These are phyloP conservation scores for Penicillium sp. DNA, from an alignment of 2,329 filamentous ascomycete species.

Conservation along the genomic window DNA sequence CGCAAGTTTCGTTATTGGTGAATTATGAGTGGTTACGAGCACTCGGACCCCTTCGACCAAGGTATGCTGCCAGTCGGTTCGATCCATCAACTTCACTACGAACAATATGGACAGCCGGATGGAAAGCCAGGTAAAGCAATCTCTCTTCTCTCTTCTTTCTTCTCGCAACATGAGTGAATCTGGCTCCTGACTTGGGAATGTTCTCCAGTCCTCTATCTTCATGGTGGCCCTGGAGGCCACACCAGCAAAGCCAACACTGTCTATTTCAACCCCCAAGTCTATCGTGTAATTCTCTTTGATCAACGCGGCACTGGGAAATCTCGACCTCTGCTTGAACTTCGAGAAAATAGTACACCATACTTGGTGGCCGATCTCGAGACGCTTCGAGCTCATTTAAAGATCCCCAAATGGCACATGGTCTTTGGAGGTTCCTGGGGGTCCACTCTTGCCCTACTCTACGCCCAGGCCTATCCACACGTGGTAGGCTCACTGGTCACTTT, in stretches of 20 bases:
- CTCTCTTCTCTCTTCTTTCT: neutral
- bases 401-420: conserved; percentile 41
- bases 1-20: no score
- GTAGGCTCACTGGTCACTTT: conserved; percentile 39
- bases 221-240: conserved; percentile 41
- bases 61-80: conserved; percentile 29
- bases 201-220: conserved; percentile 36
- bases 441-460: conserved; percentile 41
- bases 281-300: conserved; percentile 44
- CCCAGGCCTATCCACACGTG: conserved; percentile 37
- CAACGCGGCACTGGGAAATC: conserved; percentile 45
- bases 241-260: conserved; percentile 31
- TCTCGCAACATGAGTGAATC: no score
- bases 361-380: conserved; percentile 44
- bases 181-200: neutral
- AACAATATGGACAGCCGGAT: conserved; percentile 35
- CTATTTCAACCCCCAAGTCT: conserved; percentile 43
- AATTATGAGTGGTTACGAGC: conserved; percentile 22
- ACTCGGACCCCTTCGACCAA: conserved; percentile 30
- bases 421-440: conserved; percentile 48
- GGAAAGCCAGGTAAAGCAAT: conserved; percentile 32
- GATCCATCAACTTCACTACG: conserved; percentile 34
- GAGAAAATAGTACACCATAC: conserved; percentile 43
- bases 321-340: conserved; percentile 35
- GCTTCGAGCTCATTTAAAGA: conserved; percentile 37